A percentile compares a stretch with the other conserved stretches of the same genome.
These are phyloP conservation scores for Ambrosiella cleistominuta DNA, from an alignment of 2,329 filamentous ascomycete species.

Conservation along the genomic window DNA sequence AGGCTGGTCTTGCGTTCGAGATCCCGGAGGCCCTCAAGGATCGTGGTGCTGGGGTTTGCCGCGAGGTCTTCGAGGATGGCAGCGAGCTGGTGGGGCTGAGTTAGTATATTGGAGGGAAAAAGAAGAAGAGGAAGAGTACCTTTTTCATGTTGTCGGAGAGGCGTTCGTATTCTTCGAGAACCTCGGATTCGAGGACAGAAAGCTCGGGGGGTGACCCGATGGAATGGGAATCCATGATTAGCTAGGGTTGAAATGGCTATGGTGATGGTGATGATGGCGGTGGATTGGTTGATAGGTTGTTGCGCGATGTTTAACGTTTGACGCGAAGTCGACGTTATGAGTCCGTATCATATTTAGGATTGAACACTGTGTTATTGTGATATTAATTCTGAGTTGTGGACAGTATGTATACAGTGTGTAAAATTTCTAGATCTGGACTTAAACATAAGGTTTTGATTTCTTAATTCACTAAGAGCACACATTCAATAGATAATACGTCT, in stretches of 20 bases:
- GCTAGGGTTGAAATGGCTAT: neutral
- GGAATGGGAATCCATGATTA: neutral
- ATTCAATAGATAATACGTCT: no score
- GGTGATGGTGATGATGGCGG: neutral
- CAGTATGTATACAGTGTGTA: neutral
- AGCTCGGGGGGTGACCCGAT: conserved; percentile 35
- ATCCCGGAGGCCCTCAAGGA: conserved; percentile 69
- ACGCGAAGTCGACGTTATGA: neutral
- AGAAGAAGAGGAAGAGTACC: conserved; percentile 29
- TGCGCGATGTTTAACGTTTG: neutral
- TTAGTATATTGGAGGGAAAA: neutral
- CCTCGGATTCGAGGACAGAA: conserved; percentile 74
- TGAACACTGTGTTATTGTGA: neutral
- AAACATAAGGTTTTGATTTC: neutral
- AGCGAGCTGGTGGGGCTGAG: conserved; percentile 32
- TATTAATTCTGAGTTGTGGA: neutral
- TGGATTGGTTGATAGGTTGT: neutral
- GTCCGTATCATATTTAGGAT: neutral
- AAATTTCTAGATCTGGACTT: neutral
- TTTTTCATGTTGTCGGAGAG: conserved; percentile 82
- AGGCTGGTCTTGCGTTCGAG: conserved; percentile 88
- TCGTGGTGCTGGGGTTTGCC: conserved; percentile 57
- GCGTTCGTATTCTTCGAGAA: conserved; percentile 82
- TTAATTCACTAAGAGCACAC: neutral
- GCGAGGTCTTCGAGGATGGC: conserved; percentile 44